Evolutionary conservation across 2,329 filamentous ascomycete genomes (phyloP), one percentile per base, ranked within the genome.

Genomic region (Tolypocladium cylindrosporum): DNA sequence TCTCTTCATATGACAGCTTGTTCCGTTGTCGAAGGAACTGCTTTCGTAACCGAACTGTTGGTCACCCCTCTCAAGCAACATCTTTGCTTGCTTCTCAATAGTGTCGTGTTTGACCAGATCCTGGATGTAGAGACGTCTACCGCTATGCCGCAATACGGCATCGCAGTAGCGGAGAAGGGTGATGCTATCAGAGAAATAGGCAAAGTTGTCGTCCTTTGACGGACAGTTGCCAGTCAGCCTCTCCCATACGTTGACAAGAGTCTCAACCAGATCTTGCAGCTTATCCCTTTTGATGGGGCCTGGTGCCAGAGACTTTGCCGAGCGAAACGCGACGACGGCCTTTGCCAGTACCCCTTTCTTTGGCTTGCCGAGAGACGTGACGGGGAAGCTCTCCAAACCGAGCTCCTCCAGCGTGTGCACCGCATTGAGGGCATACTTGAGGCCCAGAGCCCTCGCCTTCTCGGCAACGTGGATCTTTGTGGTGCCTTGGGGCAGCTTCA

Each of bases 281-380:
- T 21, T 50, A n/a, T 40, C 58, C 27, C 36, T 36, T 8, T 52
- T 7, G 10, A 36, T n/a, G 9, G 31, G 21, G 52, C 40, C 13
- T 14, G 34, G 34, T 10, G 11, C 16, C n/a, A 11, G 43, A 6
- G 31, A 19, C 14, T 21, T 36, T 52, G 31, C 19, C 10, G 31
- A 52, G 34, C 54, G 37, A 7, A 67, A 54, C 3, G 62, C 56
- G 6, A 62, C 19, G 2, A 74, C 62, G 9, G 55, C 48, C 3
- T 59, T 53, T 36, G 60, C 69, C 31, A 79, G 62, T 10, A 72
- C 62, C 1, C 70, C 69, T 57, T 77, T 78, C 59, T 73, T 73
- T 5, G 77, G 69, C 59, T 80, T 79, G 1, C 76, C 76, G 13
- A 76, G 71, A 1, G 73, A 67, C 2, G 77, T 79, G 31, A 67